phyloP scores from a whole-genome alignment of 2,329 filamentous ascomycete species.

The Ophiostoma pallidulum region DNA sequence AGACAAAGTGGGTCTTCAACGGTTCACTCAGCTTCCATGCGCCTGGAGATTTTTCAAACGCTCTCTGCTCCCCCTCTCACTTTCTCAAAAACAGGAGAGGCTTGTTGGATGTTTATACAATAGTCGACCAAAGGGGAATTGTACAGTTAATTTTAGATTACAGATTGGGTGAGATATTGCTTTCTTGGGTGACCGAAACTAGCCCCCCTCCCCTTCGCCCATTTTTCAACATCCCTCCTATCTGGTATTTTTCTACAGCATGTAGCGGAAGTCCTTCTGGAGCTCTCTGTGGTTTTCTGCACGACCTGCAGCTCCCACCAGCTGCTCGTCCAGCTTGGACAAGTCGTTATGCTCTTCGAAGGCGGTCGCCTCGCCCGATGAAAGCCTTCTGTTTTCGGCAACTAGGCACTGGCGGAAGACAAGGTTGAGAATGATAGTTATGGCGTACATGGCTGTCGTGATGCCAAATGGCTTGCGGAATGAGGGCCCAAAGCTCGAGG shows the following conservation, averaged over 20 bases:
- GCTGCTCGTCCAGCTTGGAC: neutral
- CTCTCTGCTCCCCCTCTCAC: too few species aligned
- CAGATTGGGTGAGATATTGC: too few species aligned
- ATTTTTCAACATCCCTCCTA: too few species aligned
- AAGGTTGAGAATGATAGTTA: neutral
- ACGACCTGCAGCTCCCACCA: neutral
- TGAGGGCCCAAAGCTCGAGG: constrained; percentile 17
- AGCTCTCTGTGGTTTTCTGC: neutral
- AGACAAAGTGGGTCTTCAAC: too few species aligned
- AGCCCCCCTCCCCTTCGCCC: too few species aligned
- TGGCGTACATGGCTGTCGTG: constrained; percentile 1
- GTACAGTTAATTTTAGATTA: too few species aligned
- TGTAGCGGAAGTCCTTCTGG: neutral
- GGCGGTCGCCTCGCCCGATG: neutral
- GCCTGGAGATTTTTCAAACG: too few species aligned
- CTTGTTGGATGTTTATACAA: too few species aligned
- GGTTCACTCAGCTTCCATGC: too few species aligned
- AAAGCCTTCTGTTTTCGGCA: neutral
- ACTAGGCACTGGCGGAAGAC: neutral
- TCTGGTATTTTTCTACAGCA: neutral
- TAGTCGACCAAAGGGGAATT: too few species aligned
- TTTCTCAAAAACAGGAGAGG: too few species aligned
- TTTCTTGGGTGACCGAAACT: too few species aligned
- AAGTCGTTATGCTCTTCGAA: neutral
- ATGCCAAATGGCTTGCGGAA: constrained; percentile 1